Evolutionary conservation across 352 stramenopile genomes (phyloP).

Genomic region (Pythium brachiatum): DNA sequence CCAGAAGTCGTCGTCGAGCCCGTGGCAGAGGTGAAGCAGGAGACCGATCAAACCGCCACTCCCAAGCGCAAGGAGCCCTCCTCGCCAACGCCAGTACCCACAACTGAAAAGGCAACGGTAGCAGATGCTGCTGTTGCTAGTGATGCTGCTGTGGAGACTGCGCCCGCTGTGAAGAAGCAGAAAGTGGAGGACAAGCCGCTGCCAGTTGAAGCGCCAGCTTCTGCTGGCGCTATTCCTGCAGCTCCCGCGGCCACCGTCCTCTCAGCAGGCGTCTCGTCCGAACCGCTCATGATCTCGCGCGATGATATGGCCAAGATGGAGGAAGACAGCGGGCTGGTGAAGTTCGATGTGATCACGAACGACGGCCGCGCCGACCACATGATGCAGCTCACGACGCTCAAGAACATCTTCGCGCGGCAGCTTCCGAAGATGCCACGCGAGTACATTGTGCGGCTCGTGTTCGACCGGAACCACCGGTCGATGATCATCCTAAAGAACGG

Average conservation of each 20-base stretch:
- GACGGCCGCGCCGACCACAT: conserved; percentile 86
- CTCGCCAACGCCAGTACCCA: background rate
- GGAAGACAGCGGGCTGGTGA: conserved; percentile 72
- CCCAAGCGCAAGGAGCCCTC: conserved; percentile 30
- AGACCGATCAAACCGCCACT: conserved; percentile 7
- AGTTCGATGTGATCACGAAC: conserved; percentile 90
- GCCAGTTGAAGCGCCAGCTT: background rate
- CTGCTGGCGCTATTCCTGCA: background rate
- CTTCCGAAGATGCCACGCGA: conserved; percentile 99
- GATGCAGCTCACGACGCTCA: conserved; percentile 93
- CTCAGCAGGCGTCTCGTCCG: conserved; percentile 14
- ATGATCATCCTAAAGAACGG: conserved; percentile 92
- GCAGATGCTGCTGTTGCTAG: background rate
- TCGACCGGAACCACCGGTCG: conserved; percentile 94
- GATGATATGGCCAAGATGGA: conserved; percentile 89
- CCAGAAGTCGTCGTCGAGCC: background rate
- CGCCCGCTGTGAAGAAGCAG: conserved; percentile 38
- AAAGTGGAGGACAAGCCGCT: conserved; percentile 29
- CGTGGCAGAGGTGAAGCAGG: conserved; percentile 5
- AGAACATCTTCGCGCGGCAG: conserved; percentile 98
- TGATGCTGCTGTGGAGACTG: background rate
- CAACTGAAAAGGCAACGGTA: background rate
- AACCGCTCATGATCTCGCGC: conserved; percentile 64
- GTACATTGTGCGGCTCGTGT: conserved; percentile 99
- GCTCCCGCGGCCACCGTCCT: background rate